Evolutionary conservation across 2,329 filamentous ascomycete species (phyloP).

Genomic region (Penicillium aurantiogriseum): DNA sequence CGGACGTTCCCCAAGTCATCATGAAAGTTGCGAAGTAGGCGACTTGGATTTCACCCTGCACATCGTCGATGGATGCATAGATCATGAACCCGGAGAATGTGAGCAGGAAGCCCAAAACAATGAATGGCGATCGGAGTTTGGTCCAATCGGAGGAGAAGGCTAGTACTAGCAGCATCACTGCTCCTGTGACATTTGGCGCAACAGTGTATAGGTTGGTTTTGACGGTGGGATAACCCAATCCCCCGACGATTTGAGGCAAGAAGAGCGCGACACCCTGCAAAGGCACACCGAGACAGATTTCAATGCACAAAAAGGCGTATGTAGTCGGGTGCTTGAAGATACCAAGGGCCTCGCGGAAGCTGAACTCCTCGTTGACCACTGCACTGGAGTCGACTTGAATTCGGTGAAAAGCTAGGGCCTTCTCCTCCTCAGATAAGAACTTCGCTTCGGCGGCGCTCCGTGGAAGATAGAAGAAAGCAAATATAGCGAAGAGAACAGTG

Average conservation of each 20-base stretch:
- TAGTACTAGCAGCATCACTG: slow-evolving; percentile 68
- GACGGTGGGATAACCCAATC: slow-evolving; percentile 55
- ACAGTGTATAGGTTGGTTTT: slow-evolving; percentile 80
- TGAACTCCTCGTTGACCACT: slow-evolving; percentile 57
- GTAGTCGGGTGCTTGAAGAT: slow-evolving; percentile 56
- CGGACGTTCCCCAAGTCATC: slow-evolving; percentile 78
- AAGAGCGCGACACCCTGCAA: slow-evolving; percentile 58
- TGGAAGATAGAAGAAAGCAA: slow-evolving; percentile 70
- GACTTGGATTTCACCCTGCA: slow-evolving; percentile 59
- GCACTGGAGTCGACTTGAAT: slow-evolving; percentile 74
- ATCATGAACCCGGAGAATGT: slow-evolving; percentile 78
- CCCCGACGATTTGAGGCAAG: slow-evolving; percentile 57
- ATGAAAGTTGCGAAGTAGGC: slow-evolving; percentile 77
- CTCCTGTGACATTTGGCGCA: slow-evolving; percentile 73
- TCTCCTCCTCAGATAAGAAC: slow-evolving; percentile 67
- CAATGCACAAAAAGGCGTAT: slow-evolving; percentile 56
- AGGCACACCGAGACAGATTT: slow-evolving; percentile 60
- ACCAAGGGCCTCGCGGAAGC: slow-evolving; percentile 50
- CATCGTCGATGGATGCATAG: slow-evolving; percentile 67
- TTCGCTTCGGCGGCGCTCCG: slow-evolving; percentile 60
- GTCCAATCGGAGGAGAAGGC: slow-evolving; percentile 68
- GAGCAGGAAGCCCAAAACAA: slow-evolving; percentile 69
- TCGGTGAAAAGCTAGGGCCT: slow-evolving; percentile 66
- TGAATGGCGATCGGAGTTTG: slow-evolving; percentile 70
- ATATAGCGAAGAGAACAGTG: slow-evolving; percentile 61